phyloP scores from a whole-genome alignment of 352 stramenopile species.

The Globisporangium barbulae region DNA sequence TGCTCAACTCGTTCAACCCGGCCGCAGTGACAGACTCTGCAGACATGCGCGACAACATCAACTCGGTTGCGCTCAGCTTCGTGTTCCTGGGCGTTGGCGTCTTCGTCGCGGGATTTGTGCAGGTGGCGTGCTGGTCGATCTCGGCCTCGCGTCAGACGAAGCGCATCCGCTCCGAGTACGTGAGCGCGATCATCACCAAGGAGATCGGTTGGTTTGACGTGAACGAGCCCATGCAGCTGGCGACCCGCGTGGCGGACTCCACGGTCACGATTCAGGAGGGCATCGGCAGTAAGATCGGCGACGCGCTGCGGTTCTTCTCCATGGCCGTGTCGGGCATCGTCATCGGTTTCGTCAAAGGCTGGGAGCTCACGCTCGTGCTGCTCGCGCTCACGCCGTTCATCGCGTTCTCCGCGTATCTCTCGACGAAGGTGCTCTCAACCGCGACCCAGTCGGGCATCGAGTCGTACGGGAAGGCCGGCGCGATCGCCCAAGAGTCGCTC shows the following conservation, averaged over 20 bases:
- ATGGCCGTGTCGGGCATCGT: slow-evolving; percentile 61
- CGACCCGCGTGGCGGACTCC: slow-evolving; percentile 27
- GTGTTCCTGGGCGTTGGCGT: slow-evolving; percentile 24
- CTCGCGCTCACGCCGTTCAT: slow-evolving; percentile 66
- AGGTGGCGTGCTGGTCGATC: slow-evolving; percentile 59
- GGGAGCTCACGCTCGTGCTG: slow-evolving; percentile 64
- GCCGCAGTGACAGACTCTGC: neutral
- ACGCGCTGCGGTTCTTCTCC: slow-evolving; percentile 50
- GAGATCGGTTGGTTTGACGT: slow-evolving; percentile 53
- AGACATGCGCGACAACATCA: slow-evolving; percentile 38
- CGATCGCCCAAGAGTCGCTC: slow-evolving; percentile 68
- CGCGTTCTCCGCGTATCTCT: slow-evolving; percentile 40
- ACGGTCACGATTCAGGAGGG: slow-evolving; percentile 57
- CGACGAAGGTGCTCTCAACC: slow-evolving; percentile 45
- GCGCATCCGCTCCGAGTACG: slow-evolving; percentile 30
- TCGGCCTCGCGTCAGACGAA: slow-evolving; percentile 57
- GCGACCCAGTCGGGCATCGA: slow-evolving; percentile 50
- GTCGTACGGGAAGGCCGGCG: slow-evolving; percentile 61
- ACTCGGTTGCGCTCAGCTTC: slow-evolving; percentile 30
- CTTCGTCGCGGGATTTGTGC: slow-evolving; percentile 32
- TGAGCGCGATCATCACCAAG: slow-evolving; percentile 29
- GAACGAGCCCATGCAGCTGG: slow-evolving; percentile 31
- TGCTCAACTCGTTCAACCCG: slow-evolving; percentile 34
- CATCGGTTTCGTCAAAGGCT: slow-evolving; percentile 65
- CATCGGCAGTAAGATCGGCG: slow-evolving; percentile 59